Conservation (phyloP, 2,329 filamentous ascomycete species). For the Pseudogymnoascus sp. region DNA sequence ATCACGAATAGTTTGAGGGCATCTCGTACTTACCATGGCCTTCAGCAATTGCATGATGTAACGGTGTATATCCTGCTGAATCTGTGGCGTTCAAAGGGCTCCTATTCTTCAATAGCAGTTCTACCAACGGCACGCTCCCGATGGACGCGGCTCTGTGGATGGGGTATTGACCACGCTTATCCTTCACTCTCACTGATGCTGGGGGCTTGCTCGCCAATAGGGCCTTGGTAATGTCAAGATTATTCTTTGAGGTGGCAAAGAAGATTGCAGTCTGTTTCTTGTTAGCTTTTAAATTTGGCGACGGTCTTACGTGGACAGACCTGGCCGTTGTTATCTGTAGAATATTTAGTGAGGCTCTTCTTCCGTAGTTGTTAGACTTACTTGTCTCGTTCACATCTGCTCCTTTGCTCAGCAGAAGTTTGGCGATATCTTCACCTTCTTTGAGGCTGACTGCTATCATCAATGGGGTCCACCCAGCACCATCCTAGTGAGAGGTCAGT, state of each 20-base stretch:
- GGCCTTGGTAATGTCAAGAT: slow-evolving; percentile 69
- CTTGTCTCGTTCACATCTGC: slow-evolving; percentile 69
- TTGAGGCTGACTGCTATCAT: slow-evolving; percentile 74
- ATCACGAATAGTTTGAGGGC: not conserved
- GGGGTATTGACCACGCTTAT: slow-evolving; percentile 80
- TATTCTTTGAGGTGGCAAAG: slow-evolving; percentile 83
- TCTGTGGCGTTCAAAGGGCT: slow-evolving; percentile 83
- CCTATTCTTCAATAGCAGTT: slow-evolving; percentile 63
- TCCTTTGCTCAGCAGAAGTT: slow-evolving; percentile 57
- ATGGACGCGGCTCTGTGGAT: slow-evolving; percentile 87
- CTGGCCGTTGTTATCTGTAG: slow-evolving; percentile 55
- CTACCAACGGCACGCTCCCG: slow-evolving; percentile 80
- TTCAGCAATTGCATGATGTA: slow-evolving; percentile 81
- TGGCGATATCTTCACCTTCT: slow-evolving; percentile 60
- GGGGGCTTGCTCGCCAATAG: slow-evolving; percentile 62
- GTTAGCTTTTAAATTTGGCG: slow-evolving; percentile 7
- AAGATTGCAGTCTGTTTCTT: slow-evolving; percentile 67
- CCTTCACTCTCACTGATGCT: slow-evolving; percentile 70
- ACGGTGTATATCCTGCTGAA: slow-evolving; percentile 70
- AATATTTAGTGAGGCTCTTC: not conserved
- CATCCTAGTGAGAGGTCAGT: slow-evolving; percentile 44
- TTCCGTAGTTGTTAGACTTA: slow-evolving; percentile 26
- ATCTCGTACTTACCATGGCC: slow-evolving; percentile 47
- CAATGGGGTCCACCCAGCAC: slow-evolving; percentile 70
- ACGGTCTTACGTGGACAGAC: slow-evolving; percentile 29